Base-by-base conservation (phyloP, 208 protist species). In the Leishmania turanica region DNA sequence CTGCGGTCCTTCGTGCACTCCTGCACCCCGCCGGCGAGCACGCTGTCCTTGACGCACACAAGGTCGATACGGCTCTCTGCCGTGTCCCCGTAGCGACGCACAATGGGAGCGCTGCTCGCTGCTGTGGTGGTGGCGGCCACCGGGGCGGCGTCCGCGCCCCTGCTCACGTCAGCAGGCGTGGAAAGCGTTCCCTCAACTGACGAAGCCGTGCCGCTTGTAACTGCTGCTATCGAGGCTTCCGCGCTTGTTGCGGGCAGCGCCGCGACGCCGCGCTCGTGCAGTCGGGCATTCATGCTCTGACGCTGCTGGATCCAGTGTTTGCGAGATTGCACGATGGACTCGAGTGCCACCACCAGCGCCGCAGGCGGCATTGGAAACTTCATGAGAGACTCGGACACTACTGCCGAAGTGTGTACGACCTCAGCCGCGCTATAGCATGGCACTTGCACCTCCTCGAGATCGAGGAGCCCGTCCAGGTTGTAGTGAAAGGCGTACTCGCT, bases 401-500 rank as follows among this genome's bases (percentile, higher is more conserved):
- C 66, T 15, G 92, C 81, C 21, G 75, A 78, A 1, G 87, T 92
- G 65, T 93, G 87, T 11, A 89, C 83, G 4, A 87, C 78, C 75
- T 97, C 92, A 64, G 89, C 81, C 15, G 87, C 87, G 64, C 90
- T 95, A 84, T 97, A 97, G 87, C 94, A 97, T n/a, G 92, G 93
- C 51, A 96, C 93, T 19, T 87, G 53, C 37, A 53, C 71, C 31
- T 88, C 84, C 17, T 96, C 87, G 13, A 95, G 69, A 78, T 93
- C 88, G n/a, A 97, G 88, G 11, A 97, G 69, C 58, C 88, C 88
- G 34, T 97, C 92, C 24, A 97, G 79, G 45, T 93, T 77, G 80
- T 97, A 97, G 24, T 81, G 83, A 75, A 97, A 97, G 6, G 91
- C 91, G 81, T 88, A 76, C 56, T 89, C 87, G 31, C 91, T 94